phyloP scores from a whole-genome alignment of 176 grass and related monocot genomes.

The Olyra latifolia region DNA sequence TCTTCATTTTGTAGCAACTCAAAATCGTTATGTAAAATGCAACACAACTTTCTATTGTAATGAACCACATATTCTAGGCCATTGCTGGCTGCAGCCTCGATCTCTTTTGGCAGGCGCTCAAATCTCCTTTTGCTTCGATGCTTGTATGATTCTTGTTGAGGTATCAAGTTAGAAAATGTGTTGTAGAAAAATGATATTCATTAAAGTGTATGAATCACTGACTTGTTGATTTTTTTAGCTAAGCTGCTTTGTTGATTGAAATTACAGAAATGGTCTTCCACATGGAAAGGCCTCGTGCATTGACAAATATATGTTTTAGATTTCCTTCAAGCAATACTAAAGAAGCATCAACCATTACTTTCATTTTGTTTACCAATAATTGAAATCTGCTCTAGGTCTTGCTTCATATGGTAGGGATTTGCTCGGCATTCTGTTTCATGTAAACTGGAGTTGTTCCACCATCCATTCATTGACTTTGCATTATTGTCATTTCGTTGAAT shows the following conservation, averaged over 20 bases:
- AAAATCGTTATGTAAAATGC: constrained; percentile 11
- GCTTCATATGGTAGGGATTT: constrained; percentile 7
- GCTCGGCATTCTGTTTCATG: neutral
- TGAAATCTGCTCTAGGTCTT: constrained; percentile 10
- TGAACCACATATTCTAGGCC: constrained; percentile 1
- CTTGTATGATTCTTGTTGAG: constrained; percentile 30
- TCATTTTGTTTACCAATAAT: neutral
- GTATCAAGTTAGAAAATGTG: constrained; percentile 24
- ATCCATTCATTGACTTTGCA: neutral
- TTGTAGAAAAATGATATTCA: neutral
- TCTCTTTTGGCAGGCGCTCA: neutral
- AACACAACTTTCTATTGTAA: constrained; percentile 7
- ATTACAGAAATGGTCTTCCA: neutral
- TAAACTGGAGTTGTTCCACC: constrained; percentile 18
- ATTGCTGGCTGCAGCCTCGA: constrained; percentile 23
- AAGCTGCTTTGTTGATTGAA: neutral
- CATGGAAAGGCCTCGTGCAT: constrained; percentile 22
- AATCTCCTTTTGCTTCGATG: constrained; percentile 12
- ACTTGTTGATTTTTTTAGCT: neutral
- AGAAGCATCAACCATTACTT: constrained; percentile 7
- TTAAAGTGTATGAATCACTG: neutral
- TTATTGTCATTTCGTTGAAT: constrained; percentile 8
- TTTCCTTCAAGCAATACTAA: constrained; percentile 27
- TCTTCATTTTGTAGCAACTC: neutral
- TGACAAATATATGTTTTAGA: constrained; percentile 6